Conservation (phyloP, 768 basidiomycete genomes). For the Serpula lacrymans region DNA sequence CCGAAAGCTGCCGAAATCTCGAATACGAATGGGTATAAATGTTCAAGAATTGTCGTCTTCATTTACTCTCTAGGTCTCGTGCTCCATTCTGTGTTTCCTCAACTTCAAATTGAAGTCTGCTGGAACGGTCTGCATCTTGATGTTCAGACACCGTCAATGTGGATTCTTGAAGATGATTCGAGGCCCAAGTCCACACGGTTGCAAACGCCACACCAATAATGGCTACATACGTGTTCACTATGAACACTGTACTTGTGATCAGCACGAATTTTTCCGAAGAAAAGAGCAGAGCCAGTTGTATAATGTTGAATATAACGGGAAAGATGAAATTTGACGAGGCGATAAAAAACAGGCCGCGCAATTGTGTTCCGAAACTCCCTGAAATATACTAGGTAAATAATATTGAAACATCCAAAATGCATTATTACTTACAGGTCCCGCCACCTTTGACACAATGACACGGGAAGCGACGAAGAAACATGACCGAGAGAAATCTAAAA, state of each 20-base stretch:
- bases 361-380: constrained; percentile 18
- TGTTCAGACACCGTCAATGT: too few species aligned
- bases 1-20: too few species aligned
- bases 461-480: constrained; percentile 24
- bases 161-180: too few species aligned
- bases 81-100: too few species aligned
- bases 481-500: constrained; percentile 20
- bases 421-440: constrained; percentile 1
- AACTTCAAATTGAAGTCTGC: too few species aligned
- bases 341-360: constrained; percentile 33
- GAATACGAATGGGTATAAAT: too few species aligned
- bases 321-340: constrained; percentile 36
- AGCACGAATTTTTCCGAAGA: constrained; percentile 1
- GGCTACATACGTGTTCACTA: constrained; percentile 27
- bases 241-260: constrained; percentile 6
- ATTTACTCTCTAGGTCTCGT: too few species aligned
- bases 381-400: background rate
- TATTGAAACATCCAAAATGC: background rate
- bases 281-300: constrained; percentile 25
- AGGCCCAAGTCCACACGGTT: constrained; percentile 28
- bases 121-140: too few species aligned
- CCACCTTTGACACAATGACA: too few species aligned
- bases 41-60: too few species aligned
- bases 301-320: constrained; percentile 33
- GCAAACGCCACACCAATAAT: constrained; percentile 36